These are phyloP conservation scores for Spirogloea muscicola DNA, from an alignment of 139 green algal species.

Conservation along the genomic window DNA sequence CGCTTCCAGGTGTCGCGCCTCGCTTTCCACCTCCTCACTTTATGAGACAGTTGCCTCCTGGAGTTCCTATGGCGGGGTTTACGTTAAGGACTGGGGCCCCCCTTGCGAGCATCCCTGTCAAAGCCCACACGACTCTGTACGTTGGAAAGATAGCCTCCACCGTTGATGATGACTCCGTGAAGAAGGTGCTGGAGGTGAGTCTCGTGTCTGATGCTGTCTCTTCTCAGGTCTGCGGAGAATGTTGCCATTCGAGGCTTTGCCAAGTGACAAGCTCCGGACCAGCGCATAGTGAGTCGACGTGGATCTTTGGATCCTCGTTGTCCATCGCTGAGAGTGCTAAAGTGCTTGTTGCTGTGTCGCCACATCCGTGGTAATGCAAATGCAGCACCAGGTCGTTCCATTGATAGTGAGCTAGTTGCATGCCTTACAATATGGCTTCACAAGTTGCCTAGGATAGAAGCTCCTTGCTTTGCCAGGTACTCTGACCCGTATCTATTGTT, in stretches of 20 bases:
- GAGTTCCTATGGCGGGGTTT: neutral
- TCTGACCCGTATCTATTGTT: no score
- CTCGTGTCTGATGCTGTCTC: neutral
- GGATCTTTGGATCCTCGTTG: no score
- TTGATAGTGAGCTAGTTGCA: no score
- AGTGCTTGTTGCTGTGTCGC: conserved; percentile 1
- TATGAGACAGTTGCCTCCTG: conserved; percentile 12
- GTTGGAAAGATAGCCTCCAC: conserved; percentile 71
- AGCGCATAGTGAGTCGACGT: no score
- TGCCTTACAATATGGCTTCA: neutral
- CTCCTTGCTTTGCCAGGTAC: no score
- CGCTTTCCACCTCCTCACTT: neutral
- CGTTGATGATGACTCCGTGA: conserved; percentile 64
- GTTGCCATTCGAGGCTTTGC: neutral
- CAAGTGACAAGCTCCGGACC: no score
- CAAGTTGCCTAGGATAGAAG: neutral
- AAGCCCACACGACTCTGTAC: conserved; percentile 50
- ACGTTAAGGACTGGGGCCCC: neutral
- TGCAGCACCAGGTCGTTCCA: no score
- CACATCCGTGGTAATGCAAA: neutral
- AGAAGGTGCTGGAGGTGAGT: conserved; percentile 65
- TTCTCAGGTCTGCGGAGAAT: neutral
- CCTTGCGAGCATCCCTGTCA: conserved; percentile 1
- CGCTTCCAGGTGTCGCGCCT: neutral
- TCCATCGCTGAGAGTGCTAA: neutral